phyloP scores from a whole-genome alignment of 306 rosid genomes.

The Quercus berberidifolia region DNA sequence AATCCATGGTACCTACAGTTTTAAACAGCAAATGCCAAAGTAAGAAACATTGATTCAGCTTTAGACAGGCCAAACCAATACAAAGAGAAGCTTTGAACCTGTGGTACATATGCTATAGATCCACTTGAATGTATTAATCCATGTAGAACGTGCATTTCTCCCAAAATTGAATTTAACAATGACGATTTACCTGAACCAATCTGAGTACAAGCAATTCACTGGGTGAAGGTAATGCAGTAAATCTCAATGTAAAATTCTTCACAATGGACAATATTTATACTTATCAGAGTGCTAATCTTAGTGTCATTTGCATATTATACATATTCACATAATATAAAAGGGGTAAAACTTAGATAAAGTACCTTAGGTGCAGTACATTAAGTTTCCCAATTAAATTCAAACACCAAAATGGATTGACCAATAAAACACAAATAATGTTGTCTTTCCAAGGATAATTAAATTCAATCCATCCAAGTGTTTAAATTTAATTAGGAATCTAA shows the following conservation, averaged over 20 bases:
- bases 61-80: slow-evolving; percentile 1
- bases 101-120: slow-evolving; percentile 84
- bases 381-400: too few relatives aligned
- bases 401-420: too few relatives aligned
- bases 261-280: neutral
- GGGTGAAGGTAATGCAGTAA: slow-evolving; percentile 13
- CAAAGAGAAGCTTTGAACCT: slow-evolving; percentile 49
- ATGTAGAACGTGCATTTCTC: slow-evolving; percentile 61
- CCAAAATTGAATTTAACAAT: slow-evolving; percentile 67
- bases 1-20: slow-evolving; percentile 88
- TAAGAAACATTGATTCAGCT: slow-evolving; percentile 17
- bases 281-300: neutral
- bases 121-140: slow-evolving; percentile 63
- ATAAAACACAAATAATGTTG: too few relatives aligned
- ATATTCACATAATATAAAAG: too few relatives aligned
- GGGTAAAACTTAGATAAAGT: too few relatives aligned
- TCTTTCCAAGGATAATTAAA: too few relatives aligned
- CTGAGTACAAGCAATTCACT: slow-evolving; percentile 49
- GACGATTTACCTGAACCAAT: slow-evolving; percentile 99
- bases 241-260: neutral
- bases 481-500: too few relatives aligned
- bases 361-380: too few relatives aligned
- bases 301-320: neutral
- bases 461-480: too few relatives aligned
- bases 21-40: slow-evolving; percentile 11